Percentiles rank a stretch among this genome's conserved stretches.
Conservation (phyloP, 441 rosid species). For the Populus hybrid region DNA sequence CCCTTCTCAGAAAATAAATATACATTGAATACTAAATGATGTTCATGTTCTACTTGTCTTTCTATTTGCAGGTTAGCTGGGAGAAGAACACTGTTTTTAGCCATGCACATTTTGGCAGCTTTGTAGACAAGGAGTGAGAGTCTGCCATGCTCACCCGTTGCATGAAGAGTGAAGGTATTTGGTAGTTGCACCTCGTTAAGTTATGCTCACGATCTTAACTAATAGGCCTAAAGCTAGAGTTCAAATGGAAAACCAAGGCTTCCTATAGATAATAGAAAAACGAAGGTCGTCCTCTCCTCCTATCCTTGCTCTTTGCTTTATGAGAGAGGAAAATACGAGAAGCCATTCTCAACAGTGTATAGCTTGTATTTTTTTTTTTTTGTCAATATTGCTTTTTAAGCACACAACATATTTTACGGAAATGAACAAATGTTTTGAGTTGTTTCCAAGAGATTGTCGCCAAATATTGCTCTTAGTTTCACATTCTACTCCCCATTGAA, state of each 20-base stretch:
- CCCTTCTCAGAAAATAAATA: neutral
- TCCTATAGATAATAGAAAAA: neutral
- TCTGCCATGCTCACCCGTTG: neutral
- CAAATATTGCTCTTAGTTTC: too few relatives aligned
- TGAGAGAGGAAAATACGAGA: too few relatives aligned
- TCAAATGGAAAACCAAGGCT: neutral
- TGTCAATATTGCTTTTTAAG: too few relatives aligned
- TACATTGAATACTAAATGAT: neutral
- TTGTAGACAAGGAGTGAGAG: neutral
- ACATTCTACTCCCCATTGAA: too few relatives aligned
- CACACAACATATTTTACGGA: too few relatives aligned
- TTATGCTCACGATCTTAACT: neutral
- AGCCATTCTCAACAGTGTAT: too few relatives aligned
- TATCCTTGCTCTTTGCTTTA: too few relatives aligned
- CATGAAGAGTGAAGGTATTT: neutral
- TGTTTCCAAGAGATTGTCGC: too few relatives aligned
- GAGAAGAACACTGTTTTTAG: neutral
- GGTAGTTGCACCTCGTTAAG: neutral
- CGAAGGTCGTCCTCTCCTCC: neutral
- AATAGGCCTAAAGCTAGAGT: neutral
- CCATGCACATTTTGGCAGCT: neutral
- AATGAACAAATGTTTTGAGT: too few relatives aligned
- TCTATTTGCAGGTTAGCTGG: conserved; percentile 1
- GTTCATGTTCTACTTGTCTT: neutral
- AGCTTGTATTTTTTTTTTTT: too few relatives aligned